Conservation (phyloP, 192 early-diverging fungal species). For the Mortierella antarctica region DNA sequence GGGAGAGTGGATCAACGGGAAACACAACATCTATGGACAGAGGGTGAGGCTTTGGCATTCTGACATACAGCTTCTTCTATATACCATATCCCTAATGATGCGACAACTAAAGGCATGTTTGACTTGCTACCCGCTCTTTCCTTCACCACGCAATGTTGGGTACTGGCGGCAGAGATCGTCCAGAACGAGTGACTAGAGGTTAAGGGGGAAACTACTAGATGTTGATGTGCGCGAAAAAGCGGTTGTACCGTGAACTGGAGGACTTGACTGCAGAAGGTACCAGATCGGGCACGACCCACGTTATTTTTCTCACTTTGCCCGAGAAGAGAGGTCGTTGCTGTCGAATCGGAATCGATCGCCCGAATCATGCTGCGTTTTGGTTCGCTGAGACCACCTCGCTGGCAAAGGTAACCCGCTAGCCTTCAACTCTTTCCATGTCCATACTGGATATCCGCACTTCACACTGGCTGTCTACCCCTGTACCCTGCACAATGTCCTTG, state of each 20-base stretch:
- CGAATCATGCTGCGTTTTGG: too few species aligned
- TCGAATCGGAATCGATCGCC: background rate
- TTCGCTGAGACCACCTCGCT: too few species aligned
- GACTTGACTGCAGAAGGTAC: background rate
- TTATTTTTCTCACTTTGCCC: background rate
- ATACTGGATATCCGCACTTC: too few species aligned
- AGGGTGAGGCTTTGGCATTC: background rate
- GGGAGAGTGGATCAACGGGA: too few species aligned
- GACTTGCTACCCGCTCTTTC: slow-evolving; percentile 4
- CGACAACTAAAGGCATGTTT: slow-evolving; percentile 50
- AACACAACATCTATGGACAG: too few species aligned
- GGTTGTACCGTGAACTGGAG: too few species aligned
- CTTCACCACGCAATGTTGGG: background rate
- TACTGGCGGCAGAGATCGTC: background rate
- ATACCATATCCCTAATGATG: slow-evolving; percentile 37
- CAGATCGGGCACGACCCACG: background rate
- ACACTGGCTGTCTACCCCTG: too few species aligned
- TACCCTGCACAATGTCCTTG: too few species aligned
- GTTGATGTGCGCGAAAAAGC: too few species aligned
- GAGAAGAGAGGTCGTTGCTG: background rate
- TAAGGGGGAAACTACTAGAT: too few species aligned
- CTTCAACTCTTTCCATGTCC: background rate
- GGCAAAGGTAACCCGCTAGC: too few species aligned
- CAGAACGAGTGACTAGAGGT: background rate
- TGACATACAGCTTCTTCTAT: background rate